A percentile compares a stretch with the other conserved stretches of the same genome.
Evolutionary conservation across 148 eudicot species (phyloP).

Genomic region (Linanthus parryae): DNA sequence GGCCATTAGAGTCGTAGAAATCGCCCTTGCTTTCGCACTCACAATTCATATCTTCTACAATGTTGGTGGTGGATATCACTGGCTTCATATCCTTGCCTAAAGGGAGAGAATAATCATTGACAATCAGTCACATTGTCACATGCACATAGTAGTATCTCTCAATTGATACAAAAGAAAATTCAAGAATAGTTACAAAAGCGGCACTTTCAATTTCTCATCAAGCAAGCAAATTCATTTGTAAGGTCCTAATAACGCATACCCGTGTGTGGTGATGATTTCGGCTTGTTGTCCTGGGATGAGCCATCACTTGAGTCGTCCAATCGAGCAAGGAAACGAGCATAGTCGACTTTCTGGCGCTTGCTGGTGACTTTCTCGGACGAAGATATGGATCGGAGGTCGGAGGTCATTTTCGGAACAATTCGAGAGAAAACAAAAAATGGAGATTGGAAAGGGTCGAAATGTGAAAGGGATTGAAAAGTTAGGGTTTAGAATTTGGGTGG

Average conservation of each 20-base stretch:
- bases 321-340: constrained; percentile 28
- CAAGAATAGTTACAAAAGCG: not conserved
- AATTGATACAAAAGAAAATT: not conserved
- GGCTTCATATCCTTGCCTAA: too few species aligned
- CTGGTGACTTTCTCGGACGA: constrained; percentile 14
- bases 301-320: too few species aligned
- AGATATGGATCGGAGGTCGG: constrained; percentile 23
- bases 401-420: constrained; percentile 21
- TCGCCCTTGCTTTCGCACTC: too few species aligned
- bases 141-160: too few species aligned
- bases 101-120: too few species aligned
- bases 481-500: not conserved
- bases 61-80: too few species aligned
- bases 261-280: not conserved
- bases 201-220: not conserved
- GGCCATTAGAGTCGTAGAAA: too few species aligned
- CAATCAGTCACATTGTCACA: too few species aligned
- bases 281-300: too few species aligned
- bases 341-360: constrained; percentile 19
- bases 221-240: not conserved
- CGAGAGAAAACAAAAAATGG: constrained; percentile 25
- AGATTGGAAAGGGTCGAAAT: constrained; percentile 7
- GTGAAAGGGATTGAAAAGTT: not conserved
- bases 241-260: not conserved
- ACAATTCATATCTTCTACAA: too few species aligned